phyloP scores from a whole-genome alignment of 108 stramenopile species.

The Aurantiochytrium sp. region DNA sequence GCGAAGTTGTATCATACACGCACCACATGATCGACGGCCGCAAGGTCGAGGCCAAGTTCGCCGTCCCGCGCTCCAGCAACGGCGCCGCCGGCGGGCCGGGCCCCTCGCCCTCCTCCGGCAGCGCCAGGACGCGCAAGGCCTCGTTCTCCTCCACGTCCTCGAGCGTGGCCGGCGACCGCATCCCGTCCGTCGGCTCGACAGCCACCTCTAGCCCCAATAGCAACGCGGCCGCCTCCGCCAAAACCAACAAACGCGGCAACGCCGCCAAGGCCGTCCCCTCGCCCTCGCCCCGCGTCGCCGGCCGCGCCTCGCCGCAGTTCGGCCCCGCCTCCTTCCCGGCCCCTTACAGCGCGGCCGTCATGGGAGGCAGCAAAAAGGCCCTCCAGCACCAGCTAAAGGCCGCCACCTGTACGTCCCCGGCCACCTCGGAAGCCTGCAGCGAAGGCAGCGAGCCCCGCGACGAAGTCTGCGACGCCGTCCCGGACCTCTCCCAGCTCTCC shows the following conservation, averaged over 20 bases:
- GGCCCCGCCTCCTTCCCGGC: background rate
- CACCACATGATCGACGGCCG: constrained; percentile 39
- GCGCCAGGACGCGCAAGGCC: background rate
- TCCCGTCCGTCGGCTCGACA: no score
- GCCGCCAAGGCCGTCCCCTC: background rate
- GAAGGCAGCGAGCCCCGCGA: background rate
- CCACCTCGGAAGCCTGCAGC: background rate
- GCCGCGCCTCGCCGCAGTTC: background rate
- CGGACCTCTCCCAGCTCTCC: background rate
- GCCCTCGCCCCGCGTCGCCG: background rate
- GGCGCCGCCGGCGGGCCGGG: background rate
- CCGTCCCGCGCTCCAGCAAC: constrained; percentile 38
- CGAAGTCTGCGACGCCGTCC: background rate
- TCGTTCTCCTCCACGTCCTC: background rate
- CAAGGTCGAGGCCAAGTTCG: constrained; percentile 45
- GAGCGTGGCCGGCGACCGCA: background rate
- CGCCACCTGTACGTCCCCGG: background rate
- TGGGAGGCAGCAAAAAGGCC: background rate
- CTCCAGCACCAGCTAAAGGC: background rate
- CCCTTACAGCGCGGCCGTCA: background rate
- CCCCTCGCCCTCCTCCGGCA: no score
- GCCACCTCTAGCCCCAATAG: background rate
- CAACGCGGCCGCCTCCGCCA: no score
- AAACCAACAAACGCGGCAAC: no score
- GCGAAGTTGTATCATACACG: constrained; percentile 31